Evolutionary conservation across 179 eudicot genomes (phyloP).

Genomic region (Silene noctiflora): DNA sequence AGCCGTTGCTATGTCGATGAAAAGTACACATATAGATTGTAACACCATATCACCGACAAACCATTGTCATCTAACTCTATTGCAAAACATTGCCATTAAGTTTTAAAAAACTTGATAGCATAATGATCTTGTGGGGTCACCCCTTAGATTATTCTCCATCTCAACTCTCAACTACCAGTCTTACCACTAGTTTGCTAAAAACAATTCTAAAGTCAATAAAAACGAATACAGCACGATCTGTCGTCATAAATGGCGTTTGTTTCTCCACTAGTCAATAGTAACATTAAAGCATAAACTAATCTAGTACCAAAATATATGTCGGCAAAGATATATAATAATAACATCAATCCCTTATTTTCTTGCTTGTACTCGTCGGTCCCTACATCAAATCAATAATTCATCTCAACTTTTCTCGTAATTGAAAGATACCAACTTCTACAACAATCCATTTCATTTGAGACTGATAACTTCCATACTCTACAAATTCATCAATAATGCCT

Average conservation of each 20-base stretch:
- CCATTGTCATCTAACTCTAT: background rate
- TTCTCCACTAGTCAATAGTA: background rate
- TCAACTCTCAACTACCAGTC: background rate
- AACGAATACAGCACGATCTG: background rate
- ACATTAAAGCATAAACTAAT: background rate
- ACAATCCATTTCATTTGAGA: background rate
- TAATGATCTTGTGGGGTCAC: background rate
- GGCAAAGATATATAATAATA: background rate
- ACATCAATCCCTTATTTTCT: background rate
- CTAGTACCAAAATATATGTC: conserved; percentile 9
- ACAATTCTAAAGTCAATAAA: background rate
- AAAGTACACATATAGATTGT: no score
- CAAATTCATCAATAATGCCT: background rate
- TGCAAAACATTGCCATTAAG: background rate
- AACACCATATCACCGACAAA: background rate
- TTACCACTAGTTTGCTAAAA: conserved; percentile 5
- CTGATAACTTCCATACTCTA: background rate
- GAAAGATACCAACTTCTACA: background rate
- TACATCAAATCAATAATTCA: background rate
- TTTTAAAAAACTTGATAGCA: background rate
- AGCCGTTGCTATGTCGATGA: no score
- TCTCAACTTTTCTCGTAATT: background rate
- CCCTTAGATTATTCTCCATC: background rate
- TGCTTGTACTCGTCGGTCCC: background rate
- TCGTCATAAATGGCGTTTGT: background rate